These are phyloP conservation scores for Sporothrix sp. DNA, from an alignment of 2,329 filamentous ascomycete genomes.

Conservation along the genomic window DNA sequence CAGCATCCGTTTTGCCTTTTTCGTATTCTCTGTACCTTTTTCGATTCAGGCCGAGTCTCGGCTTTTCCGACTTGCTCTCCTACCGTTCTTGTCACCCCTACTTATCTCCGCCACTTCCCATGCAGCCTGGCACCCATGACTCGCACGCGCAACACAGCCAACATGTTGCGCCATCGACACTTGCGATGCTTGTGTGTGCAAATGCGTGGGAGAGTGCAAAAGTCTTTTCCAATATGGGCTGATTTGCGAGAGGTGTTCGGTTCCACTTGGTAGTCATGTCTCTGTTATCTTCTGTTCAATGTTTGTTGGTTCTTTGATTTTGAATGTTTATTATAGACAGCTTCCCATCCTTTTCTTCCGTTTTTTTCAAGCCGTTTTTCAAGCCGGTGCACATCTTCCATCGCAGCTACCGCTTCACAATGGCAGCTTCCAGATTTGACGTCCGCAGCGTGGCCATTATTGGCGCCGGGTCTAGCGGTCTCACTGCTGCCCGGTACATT, in stretches of 20 bases:
- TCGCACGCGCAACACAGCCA: not conserved
- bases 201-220: too few relatives aligned
- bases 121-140: not conserved
- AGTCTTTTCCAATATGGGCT: too few relatives aligned
- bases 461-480: constrained; percentile 71
- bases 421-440: constrained; percentile 30
- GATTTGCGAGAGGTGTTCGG: too few relatives aligned
- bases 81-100: too few relatives aligned
- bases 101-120: not conserved
- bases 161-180: constrained; percentile 1
- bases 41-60: too few relatives aligned
- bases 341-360: not conserved
- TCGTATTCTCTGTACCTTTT: too few relatives aligned
- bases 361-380: not conserved
- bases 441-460: constrained; percentile 63
- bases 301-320: not conserved
- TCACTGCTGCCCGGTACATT: constrained; percentile 74
- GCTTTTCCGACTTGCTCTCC: not conserved
- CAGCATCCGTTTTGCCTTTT: too few relatives aligned
- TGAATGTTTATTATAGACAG: not conserved
- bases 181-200: too few relatives aligned
- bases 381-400: not conserved
- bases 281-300: not conserved
- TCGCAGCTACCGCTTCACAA: constrained; percentile 6
- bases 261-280: too few relatives aligned